phyloP scores from a whole-genome alignment of 495 filamentous ascomycete genomes.

The Lepraria neglecta region DNA sequence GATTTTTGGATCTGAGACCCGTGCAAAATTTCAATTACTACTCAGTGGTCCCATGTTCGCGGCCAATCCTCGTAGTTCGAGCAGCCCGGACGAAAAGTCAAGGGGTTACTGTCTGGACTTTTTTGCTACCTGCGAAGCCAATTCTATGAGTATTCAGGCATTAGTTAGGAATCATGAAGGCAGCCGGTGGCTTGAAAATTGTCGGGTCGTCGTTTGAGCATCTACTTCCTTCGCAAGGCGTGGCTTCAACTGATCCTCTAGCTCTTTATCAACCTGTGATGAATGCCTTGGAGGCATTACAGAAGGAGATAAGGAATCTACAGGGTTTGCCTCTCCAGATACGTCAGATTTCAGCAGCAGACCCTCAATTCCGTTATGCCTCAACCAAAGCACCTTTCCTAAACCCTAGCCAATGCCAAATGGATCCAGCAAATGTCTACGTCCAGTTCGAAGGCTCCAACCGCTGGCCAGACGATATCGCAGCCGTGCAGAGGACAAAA shows the following conservation, averaged over 20 bases:
- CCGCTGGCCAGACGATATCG: conserved; percentile 87
- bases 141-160: no score
- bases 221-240: conserved; percentile 43
- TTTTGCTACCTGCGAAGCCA: no score
- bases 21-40: no score
- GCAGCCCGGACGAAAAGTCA: no score
- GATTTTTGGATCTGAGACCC: no score
- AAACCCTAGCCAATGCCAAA: conserved; percentile 31
- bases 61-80: no score
- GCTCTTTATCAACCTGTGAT: conserved; percentile 51
- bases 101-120: no score
- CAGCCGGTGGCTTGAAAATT: neutral
- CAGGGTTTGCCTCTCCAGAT: conserved; percentile 76
- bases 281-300: conserved; percentile 60
- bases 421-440: conserved; percentile 51
- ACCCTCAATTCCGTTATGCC: conserved; percentile 65
- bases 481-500: conserved; percentile 88
- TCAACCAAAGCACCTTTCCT: conserved; percentile 48
- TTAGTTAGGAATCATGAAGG: neutral
- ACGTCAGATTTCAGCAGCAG: conserved; percentile 65
- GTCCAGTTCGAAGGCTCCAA: conserved; percentile 90
- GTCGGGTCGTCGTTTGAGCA: conserved; percentile 50
- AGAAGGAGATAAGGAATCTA: conserved; percentile 64
- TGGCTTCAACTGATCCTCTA: conserved; percentile 35
- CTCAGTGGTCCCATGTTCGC: no score